Evolutionary conservation across 1,284 basidiomycete species (phyloP).

Genomic region (Cryptococcus jaspeensis): DNA sequence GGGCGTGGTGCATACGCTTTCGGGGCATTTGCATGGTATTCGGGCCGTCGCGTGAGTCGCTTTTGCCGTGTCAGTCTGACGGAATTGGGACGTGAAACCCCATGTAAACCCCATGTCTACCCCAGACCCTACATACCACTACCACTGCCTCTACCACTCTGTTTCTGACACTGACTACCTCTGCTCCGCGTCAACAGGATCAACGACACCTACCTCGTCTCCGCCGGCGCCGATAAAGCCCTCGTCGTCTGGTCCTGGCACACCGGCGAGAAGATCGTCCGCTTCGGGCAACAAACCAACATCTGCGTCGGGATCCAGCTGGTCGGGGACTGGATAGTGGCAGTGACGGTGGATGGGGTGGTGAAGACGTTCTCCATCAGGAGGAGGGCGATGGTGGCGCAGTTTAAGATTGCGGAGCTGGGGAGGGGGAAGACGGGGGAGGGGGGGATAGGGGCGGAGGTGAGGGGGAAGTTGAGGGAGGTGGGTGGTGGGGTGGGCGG

Average conservation of each 20-base stretch:
- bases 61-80: conserved; percentile 20
- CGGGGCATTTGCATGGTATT: conserved; percentile 57
- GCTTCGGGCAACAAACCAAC: conserved; percentile 90
- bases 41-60: conserved; percentile 40
- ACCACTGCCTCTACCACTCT: too few species aligned
- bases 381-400: conserved; percentile 84
- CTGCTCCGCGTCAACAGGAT: conserved; percentile 73
- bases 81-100: too few species aligned
- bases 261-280: conserved; percentile 75
- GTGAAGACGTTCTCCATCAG: conserved; percentile 86
- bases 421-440: conserved; percentile 3
- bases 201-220: conserved; percentile 78
- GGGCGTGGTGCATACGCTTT: conserved; percentile 75
- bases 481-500: conserved; percentile 62
- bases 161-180: conserved; percentile 53
- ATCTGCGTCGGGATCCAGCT: conserved; percentile 87
- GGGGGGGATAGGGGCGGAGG: neutral
- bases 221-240: conserved; percentile 81
- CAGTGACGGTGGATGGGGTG: conserved; percentile 87
- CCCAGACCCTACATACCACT: too few species aligned
- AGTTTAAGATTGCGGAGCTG: conserved; percentile 80
- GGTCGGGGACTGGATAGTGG: conserved; percentile 68
- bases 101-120: too few species aligned
- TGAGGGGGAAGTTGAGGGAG: conserved; percentile 62
- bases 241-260: conserved; percentile 76